phyloP scores from a whole-genome alignment of 768 basidiomycete genomes.

The Macrolepiota fuliginosa region DNA sequence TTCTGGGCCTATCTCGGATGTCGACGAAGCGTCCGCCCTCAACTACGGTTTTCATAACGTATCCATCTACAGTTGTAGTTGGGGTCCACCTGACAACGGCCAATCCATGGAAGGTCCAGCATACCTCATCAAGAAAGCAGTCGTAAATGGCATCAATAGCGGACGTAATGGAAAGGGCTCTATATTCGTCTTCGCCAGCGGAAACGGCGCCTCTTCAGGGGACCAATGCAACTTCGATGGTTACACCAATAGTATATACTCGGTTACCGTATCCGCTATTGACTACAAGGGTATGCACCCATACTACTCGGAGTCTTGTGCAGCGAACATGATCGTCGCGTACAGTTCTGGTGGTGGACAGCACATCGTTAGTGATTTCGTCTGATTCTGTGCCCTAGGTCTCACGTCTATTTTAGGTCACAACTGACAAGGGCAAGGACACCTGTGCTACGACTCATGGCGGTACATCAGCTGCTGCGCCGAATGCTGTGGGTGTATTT shows the following conservation, averaged over 20 bases:
- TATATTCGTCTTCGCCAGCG: slow-evolving; percentile 95
- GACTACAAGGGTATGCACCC: slow-evolving; percentile 94
- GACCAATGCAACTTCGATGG: slow-evolving; percentile 99
- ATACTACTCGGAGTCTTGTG: slow-evolving; percentile 96
- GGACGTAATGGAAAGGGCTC: slow-evolving; percentile 90
- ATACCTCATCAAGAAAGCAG: slow-evolving; percentile 88
- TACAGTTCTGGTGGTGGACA: slow-evolving; percentile 94
- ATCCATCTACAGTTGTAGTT: slow-evolving; percentile 93
- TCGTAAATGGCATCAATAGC: slow-evolving; percentile 89
- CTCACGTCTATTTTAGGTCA: slow-evolving; percentile 56
- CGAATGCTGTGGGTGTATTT: slow-evolving; percentile 92
- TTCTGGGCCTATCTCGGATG: slow-evolving; percentile 91
- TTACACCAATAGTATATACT: slow-evolving; percentile 97
- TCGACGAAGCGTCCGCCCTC: slow-evolving; percentile 92
- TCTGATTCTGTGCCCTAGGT: slow-evolving; percentile 1
- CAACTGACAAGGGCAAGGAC: slow-evolving; percentile 88
- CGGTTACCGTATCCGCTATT: slow-evolving; percentile 93
- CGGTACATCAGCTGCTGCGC: slow-evolving; percentile 97
- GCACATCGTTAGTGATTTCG: slow-evolving; percentile 69
- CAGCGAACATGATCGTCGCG: slow-evolving; percentile 95
- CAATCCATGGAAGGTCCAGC: slow-evolving; percentile 92
- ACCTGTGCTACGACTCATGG: slow-evolving; percentile 83
- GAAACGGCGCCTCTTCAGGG: slow-evolving; percentile 86
- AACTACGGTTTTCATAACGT: slow-evolving; percentile 94
- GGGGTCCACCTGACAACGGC: slow-evolving; percentile 98